A percentile compares a stretch with the other conserved stretches of the same genome.
These are phyloP conservation scores for Pythium insidiosum DNA, from an alignment of 352 stramenopile species.

Conservation along the genomic window DNA sequence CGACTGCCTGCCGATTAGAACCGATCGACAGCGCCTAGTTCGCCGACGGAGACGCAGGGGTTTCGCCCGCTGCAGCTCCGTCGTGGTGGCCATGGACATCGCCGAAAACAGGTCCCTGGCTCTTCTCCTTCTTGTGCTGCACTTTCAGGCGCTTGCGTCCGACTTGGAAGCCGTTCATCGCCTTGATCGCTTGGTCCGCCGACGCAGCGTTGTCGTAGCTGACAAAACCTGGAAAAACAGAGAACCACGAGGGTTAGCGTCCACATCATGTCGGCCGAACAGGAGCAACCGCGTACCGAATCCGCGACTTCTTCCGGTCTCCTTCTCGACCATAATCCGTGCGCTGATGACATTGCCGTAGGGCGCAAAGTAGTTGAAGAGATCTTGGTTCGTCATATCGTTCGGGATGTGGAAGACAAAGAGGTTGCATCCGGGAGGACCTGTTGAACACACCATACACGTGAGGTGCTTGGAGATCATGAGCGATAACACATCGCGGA, in stretches of 20 bases:
- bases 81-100: slow-evolving; percentile 57
- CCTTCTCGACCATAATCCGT: slow-evolving; percentile 96
- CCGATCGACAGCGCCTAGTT: slow-evolving; percentile 21
- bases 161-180: slow-evolving; percentile 95
- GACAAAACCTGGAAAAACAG: slow-evolving; percentile 92
- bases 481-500: slow-evolving; percentile 4
- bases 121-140: slow-evolving; percentile 92
- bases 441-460: slow-evolving; percentile 33
- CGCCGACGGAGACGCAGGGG: slow-evolving; percentile 18
- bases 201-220: slow-evolving; percentile 92
- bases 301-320: slow-evolving; percentile 91
- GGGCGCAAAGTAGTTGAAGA: slow-evolving; percentile 94
- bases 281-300: slow-evolving; percentile 59
- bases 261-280: slow-evolving; percentile 12
- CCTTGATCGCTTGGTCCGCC: slow-evolving; percentile 90
- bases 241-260: not conserved
- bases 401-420: slow-evolving; percentile 99
- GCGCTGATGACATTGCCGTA: slow-evolving; percentile 95
- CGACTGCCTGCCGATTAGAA: not conserved
- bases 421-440: slow-evolving; percentile 93
- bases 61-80: slow-evolving; percentile 32
- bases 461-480: not conserved
- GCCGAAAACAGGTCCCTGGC: slow-evolving; percentile 38
- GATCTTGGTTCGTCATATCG: slow-evolving; percentile 95
- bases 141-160: slow-evolving; percentile 96